Evolutionary conservation across 352 stramenopile species (phyloP).

Genomic region (Plasmopara muralis): DNA sequence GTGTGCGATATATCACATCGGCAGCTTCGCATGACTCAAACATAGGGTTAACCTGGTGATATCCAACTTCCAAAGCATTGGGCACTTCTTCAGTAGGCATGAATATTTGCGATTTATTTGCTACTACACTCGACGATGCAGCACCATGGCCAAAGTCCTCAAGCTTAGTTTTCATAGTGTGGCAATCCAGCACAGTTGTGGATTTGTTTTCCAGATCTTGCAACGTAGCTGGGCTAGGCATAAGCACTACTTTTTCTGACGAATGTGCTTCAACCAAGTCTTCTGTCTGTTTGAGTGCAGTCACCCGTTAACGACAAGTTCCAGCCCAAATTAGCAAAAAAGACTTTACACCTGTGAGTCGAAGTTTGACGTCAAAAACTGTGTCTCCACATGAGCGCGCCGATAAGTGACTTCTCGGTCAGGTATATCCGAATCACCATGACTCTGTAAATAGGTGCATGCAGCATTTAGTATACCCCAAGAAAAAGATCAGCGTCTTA

Average conservation of each 20-base stretch:
- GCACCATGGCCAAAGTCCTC: constrained; percentile 21
- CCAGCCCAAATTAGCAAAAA: neutral
- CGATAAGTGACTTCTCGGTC: constrained; percentile 63
- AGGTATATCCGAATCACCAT: constrained; percentile 34
- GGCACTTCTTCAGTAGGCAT: constrained; percentile 46
- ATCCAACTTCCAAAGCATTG: constrained; percentile 37
- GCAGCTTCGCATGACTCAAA: constrained; percentile 60
- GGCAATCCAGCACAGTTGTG: constrained; percentile 13
- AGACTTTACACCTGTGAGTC: constrained; percentile 39
- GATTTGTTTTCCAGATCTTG: constrained; percentile 31
- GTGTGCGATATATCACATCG: constrained; percentile 37
- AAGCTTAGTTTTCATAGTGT: constrained; percentile 8
- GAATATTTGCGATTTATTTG: constrained; percentile 18
- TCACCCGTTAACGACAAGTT: constrained; percentile 3
- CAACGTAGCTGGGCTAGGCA: constrained; percentile 25
- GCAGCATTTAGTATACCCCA: constrained; percentile 14
- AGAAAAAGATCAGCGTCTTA: constrained; percentile 2
- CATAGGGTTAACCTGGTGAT: constrained; percentile 61
- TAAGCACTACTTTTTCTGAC: constrained; percentile 31
- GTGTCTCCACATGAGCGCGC: constrained; percentile 39
- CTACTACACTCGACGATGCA: constrained; percentile 5
- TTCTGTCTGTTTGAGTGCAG: constrained; percentile 16
- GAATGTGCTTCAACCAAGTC: constrained; percentile 21
- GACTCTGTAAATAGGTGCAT: constrained; percentile 28
- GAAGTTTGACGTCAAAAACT: constrained; percentile 54